Percentiles rank a stretch among this genome's conserved stretches.
phyloP scores from a whole-genome alignment of 495 filamentous ascomycete genomes.

The Xylona heveae region DNA sequence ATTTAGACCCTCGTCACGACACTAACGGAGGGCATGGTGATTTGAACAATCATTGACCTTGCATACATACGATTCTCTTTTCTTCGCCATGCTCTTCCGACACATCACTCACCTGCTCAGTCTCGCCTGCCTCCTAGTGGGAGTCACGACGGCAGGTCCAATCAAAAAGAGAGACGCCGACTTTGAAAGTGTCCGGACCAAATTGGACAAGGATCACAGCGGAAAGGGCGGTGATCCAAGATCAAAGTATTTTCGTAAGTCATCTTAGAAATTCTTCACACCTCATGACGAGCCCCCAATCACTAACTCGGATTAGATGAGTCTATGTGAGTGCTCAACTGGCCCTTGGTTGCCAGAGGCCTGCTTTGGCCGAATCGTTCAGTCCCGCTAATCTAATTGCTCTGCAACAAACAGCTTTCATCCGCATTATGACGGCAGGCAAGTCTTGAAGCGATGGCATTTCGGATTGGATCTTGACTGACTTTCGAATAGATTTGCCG shows the following conservation, averaged over 20 bases:
- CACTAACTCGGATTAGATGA: conserved; percentile 2
- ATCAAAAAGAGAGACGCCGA: background rate
- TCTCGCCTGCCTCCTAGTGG: too few species aligned
- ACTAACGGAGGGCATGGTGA: too few species aligned
- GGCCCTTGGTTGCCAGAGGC: background rate
- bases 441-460: background rate
- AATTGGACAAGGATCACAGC: background rate
- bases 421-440: conserved; percentile 4
- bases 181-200: conserved; percentile 1
- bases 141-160: too few species aligned
- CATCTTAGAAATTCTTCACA: background rate
- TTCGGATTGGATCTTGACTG: too few species aligned
- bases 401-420: conserved; percentile 3
- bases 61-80: too few species aligned
- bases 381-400: too few species aligned
- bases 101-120: too few species aligned
- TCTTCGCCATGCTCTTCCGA: too few species aligned
- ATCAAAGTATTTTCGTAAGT: conserved; percentile 3
- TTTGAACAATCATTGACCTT: too few species aligned
- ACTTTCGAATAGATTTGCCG: conserved; percentile 5
- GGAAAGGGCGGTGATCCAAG: background rate
- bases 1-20: too few species aligned
- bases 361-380: background rate
- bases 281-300: background rate
- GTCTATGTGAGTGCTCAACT: background rate